These are phyloP conservation scores for Rhizopus arrhizus DNA, from an alignment of 371 early-diverging fungal genomes.

Conservation along the genomic window DNA sequence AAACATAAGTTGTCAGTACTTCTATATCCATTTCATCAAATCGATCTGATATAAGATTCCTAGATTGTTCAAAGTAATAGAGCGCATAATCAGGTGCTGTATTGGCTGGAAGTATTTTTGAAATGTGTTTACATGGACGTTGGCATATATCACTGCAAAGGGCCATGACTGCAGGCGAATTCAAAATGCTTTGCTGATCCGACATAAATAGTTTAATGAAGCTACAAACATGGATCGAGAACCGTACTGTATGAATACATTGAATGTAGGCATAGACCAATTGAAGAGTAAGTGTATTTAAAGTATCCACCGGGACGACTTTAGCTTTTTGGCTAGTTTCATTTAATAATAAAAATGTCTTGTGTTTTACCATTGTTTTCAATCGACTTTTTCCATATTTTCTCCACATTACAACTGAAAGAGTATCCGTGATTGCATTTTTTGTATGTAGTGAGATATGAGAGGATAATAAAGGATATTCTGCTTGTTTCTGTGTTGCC, in stretches of 20 bases:
- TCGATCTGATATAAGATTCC: constrained; percentile 29
- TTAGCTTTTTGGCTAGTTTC: constrained; percentile 4
- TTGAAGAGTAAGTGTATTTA: constrained; percentile 12
- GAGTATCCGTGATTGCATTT: constrained; percentile 9
- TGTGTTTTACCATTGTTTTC: constrained; percentile 24
- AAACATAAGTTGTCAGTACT: constrained; percentile 24
- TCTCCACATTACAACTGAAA: constrained; percentile 32
- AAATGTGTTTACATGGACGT: constrained; percentile 32
- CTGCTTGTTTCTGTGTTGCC: constrained; percentile 24
- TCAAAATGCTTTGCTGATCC: not conserved
- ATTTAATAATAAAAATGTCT: constrained; percentile 5
- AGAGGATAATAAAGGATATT: constrained; percentile 10
- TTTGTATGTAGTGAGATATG: not conserved
- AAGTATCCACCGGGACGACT: constrained; percentile 2
- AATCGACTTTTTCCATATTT: constrained; percentile 37
- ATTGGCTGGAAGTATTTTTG: constrained; percentile 13
- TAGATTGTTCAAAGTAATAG: constrained; percentile 39
- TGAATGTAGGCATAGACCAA: constrained; percentile 30
- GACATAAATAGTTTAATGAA: constrained; percentile 28
- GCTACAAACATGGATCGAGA: constrained; percentile 27
- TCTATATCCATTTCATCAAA: constrained; percentile 45
- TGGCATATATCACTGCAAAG: constrained; percentile 33
- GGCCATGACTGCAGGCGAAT: constrained; percentile 37
- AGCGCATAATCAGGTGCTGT: constrained; percentile 21
- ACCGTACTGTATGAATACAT: constrained; percentile 32